Base-by-base conservation (phyloP, 768 basidiomycete species). In the Kwoniella shandongensis region DNA sequence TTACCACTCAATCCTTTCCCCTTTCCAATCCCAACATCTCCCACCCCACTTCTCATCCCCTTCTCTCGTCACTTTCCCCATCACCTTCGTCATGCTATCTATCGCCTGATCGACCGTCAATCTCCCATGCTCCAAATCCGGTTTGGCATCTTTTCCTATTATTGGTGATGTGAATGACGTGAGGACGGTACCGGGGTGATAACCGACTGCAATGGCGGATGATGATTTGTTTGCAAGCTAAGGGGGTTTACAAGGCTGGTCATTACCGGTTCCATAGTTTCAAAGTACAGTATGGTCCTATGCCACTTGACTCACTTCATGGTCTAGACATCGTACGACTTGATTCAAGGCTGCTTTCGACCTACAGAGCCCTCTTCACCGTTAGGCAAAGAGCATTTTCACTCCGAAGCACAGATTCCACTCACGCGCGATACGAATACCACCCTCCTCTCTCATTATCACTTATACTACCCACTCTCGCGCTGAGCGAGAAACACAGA, bases 271-370 rank as follows among this genome's bases (percentile, higher is more conserved):
- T 44, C 42, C 12, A 44, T 11, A 8, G 12, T 11, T 8, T 15
- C 8, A 8, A 44, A 23, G 42, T 47, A 8, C 29, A 35, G 18
- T 11, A 55, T 22, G 50, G 8, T 17, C 12, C 15, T 32, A 7
- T 2, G 15, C 49, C 11, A 54, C 60, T 5, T 61, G 27, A 45
- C 68, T 57, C 38, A 78, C 73, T 62, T 79, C 79, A 40, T 77
- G 78, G 52, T 79, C 76, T 6, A 80, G 61, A 0, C 71, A 75
- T 23, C 71, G 61, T 46, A 79, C 69, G 36, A 77, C 51, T 52
- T 79, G 79, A 57, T 80, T 80, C 29, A 78, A 58, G 1, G 79
- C 79, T 1, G 79, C 76, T 62, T 80, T 80, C 22, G 79, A 79
- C 2, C 78, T 77, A 47, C n/a, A n/a, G n/a, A n/a, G n/a, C n/a